A percentile compares a stretch with the other conserved stretches of the same genome.
These are phyloP conservation scores for Primulina tabacum DNA, from an alignment of 257 asterid genomes.

Conservation along the genomic window DNA sequence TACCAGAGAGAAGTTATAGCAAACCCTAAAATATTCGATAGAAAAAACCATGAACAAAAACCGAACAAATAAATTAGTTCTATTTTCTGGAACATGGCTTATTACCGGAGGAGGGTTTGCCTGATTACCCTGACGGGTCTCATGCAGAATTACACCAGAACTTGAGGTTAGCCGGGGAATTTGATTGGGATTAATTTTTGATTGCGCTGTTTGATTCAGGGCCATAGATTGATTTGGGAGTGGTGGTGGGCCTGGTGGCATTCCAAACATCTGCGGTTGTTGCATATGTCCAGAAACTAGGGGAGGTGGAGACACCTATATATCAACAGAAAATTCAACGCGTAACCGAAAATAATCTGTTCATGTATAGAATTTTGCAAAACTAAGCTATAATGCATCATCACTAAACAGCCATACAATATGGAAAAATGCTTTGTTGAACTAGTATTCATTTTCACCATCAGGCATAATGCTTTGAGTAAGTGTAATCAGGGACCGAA, in stretches of 20 bases:
- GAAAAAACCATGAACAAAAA: not conserved
- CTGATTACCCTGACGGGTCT: constrained; percentile 95
- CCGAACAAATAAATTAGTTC: not conserved
- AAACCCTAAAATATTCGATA: constrained; percentile 3
- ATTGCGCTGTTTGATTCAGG: constrained; percentile 67
- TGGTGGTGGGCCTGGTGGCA: constrained; percentile 65
- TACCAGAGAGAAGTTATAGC: constrained; percentile 19
- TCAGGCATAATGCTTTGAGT: constrained; percentile 20
- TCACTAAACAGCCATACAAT: constrained; percentile 13
- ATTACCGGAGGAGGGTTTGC: constrained; percentile 99
- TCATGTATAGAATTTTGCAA: constrained; percentile 12
- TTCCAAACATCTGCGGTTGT: constrained; percentile 78
- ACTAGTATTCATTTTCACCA: not conserved
- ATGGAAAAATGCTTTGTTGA: not conserved
- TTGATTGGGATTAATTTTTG: constrained; percentile 96
- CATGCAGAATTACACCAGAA: constrained; percentile 67
- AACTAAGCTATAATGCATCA: constrained; percentile 20
- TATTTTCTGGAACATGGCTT: not conserved
- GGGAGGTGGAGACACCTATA: constrained; percentile 69
- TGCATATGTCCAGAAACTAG: constrained; percentile 59
- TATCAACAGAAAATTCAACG: constrained; percentile 31
- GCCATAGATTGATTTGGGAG: constrained; percentile 75
- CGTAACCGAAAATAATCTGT: constrained; percentile 17
- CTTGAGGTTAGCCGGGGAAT: constrained; percentile 83
- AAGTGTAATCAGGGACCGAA: not conserved